Base-by-base conservation (phyloP, 1,139 yeast genomes). In the Wickerhamiella pararugosa region DNA sequence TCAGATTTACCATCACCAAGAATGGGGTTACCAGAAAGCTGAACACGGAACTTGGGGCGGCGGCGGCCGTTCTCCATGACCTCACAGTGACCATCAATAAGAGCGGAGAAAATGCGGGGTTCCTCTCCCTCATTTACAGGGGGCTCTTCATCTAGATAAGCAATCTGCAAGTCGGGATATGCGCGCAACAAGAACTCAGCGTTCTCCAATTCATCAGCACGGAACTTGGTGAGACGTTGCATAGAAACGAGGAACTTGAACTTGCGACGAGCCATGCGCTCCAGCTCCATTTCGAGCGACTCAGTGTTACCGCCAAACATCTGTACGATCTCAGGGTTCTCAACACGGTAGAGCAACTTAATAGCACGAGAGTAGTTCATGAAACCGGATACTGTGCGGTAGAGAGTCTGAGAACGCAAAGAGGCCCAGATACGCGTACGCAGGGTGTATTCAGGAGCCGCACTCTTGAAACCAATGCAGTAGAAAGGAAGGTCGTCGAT, bases 341-440 rank as follows among this genome's bases (percentile, higher is more conserved):
- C 98, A 58, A 90, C 98, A 69, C 98, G 84, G 73, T 90, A 90
- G 54, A 90, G 75, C 63, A 90, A 75, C 66, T 90, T 90, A 61
- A 90, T 87, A 46, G 98, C 98, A 70, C 97, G 82, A 28, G 97
- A 92, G 63, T 90, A 90, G 67, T 90, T 90, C 98, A 90, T 90
- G 71, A 90, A 90, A 62, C 98, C 98, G 51, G 97, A 86, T 47
- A 90, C 95, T 51, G 98, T 90, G 71, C 98, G 84, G 71, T 90
- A 90, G 64, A 90, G 71, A 41, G 98, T 90, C 71, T 90, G 98
- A 42, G 97, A 90, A 67, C 97, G 82, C 60, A 90, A 76, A 40
- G 98, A 90, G 41, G 98, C 98, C 98, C 98, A 90, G 58, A 90
- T 90, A 72, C 98, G 79, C 8, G 98, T 90, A 71, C 98, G 82